Evolutionary conservation across 768 basidiomycete genomes (phyloP).

Genomic region (Podaxis carcinomalis): DNA sequence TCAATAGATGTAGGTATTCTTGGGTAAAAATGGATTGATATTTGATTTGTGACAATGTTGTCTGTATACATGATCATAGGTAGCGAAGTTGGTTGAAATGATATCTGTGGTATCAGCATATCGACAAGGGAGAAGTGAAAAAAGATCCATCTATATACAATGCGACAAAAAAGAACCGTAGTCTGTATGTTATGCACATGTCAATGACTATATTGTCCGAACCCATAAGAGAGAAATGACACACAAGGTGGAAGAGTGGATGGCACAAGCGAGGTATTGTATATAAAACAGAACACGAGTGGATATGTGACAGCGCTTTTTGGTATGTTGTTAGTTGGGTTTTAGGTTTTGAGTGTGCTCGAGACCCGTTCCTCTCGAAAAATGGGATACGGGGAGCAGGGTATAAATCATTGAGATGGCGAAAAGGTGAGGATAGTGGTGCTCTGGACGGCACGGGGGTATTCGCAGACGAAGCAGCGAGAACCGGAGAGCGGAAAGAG

Average conservation of each 20-base stretch:
- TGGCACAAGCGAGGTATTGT: constrained; percentile 2
- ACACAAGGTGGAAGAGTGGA: background rate
- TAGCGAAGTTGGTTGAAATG: background rate
- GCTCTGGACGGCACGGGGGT: background rate
- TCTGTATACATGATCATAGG: constrained; percentile 4
- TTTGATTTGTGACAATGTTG: background rate
- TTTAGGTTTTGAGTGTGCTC: background rate
- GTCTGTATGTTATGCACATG: background rate
- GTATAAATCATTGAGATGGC: background rate
- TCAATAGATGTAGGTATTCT: background rate
- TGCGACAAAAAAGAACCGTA: background rate
- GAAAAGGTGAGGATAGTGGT: background rate
- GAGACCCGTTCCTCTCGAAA: background rate
- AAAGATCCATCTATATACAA: constrained; percentile 4
- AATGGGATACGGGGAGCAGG: background rate
- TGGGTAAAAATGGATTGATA: background rate
- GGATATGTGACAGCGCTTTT: background rate
- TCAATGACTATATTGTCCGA: background rate
- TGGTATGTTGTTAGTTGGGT: background rate
- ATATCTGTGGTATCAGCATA: background rate
- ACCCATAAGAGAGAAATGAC: background rate
- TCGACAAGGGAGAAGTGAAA: background rate
- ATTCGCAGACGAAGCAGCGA: background rate
- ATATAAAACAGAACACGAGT: background rate
- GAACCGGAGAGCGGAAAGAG: background rate